Base-by-base conservation (phyloP, 2,329 filamentous ascomycete genomes). In the Hypoxylon sp. region DNA sequence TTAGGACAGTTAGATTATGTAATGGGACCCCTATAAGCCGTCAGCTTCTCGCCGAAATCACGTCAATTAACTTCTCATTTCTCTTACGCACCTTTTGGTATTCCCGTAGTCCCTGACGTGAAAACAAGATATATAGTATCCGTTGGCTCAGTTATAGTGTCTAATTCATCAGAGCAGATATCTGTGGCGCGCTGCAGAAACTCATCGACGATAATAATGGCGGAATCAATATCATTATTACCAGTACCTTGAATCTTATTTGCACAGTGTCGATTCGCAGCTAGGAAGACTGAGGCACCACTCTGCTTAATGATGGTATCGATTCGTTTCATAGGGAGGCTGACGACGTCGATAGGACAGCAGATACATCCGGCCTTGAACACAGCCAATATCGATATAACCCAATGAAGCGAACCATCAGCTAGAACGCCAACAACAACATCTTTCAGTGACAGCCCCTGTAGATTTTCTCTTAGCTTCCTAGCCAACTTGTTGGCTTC, bases 281-380 rank as follows among this genome's bases (percentile, higher is more conserved):
- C 38, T 19, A 41, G n/a, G n/a, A 41, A 19, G 13, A 41, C n/a
- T 7, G 13, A 41, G 38, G 38, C 38, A 10, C 6, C 38, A 19
- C 38, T 41, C 3, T 41, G n/a, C 38, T 19, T 17, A 19, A 41
- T 41, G 3, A 41, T 41, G n/a, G 38, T 19, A 6, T 41, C n/a
- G 2, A 41, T 19, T 10, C 38, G 38, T 41, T 41, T 5, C 2
- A 10, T n/a, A 19, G 38, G 38, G 5, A 41, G 38, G n/a, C 17
- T 41, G 38, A 38, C 5, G 34, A 41, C 38, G 2, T 41, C 38
- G n/a, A 68, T 45, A 6, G 65, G 65, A 34, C 65, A 68, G 38
- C 65, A 68, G n/a, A 68, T 62, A 13, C 19, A 63, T 28, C 65
- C 65, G 13, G 65, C 61, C 36, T 68, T 68, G 9, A 68, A 48